phyloP scores from a whole-genome alignment of 345 rosid genomes.

The Hypericum perforatum region DNA sequence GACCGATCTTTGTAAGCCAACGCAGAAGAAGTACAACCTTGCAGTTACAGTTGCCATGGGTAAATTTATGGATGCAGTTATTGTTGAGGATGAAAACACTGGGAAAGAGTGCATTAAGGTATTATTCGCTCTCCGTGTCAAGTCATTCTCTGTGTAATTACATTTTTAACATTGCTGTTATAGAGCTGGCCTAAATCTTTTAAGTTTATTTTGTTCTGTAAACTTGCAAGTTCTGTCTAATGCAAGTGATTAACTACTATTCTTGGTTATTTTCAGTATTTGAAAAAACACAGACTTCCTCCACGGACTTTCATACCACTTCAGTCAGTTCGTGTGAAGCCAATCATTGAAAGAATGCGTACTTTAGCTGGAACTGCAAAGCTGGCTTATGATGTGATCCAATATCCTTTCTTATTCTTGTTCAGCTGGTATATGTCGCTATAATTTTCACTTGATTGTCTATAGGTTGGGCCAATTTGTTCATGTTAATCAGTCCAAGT shows the following conservation, averaged over 20 bases:
- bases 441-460: too few relatives aligned
- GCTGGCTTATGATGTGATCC: conserved; percentile 80
- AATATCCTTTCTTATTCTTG: conserved; percentile 62
- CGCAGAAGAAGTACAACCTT: conserved; percentile 82
- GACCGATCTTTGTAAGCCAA: conserved; percentile 93
- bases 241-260: conserved; percentile 11
- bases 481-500: too few relatives aligned
- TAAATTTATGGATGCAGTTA: conserved; percentile 95
- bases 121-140: conserved; percentile 7
- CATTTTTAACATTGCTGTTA: not conserved
- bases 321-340: conserved; percentile 90
- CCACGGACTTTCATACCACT: conserved; percentile 97
- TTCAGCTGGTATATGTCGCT: too few relatives aligned
- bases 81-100: conserved; percentile 88
- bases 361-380: conserved; percentile 74
- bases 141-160: conserved; percentile 2
- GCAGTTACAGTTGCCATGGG: conserved; percentile 99
- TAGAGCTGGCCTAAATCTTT: not conserved
- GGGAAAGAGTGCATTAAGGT: conserved; percentile 99
- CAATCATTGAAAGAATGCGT: conserved; percentile 69
- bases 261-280: conserved; percentile 55
- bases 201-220: not conserved
- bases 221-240: conserved; percentile 3
- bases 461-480: too few relatives aligned
- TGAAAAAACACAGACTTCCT: conserved; percentile 98